phyloP scores from a whole-genome alignment of 192 early-diverging fungal species.

The Rhizophagus sp. region DNA sequence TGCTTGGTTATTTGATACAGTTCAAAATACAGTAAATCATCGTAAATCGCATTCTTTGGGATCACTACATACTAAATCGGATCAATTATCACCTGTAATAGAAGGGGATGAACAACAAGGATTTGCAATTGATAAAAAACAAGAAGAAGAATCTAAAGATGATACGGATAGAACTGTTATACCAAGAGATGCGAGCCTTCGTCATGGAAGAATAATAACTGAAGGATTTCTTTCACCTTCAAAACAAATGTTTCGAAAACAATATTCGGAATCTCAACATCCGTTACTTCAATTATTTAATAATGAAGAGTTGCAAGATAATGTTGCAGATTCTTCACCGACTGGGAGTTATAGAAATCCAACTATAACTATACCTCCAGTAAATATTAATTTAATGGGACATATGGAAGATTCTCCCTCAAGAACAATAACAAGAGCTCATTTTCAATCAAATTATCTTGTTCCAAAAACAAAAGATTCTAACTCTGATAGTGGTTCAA shows the following conservation, averaged over 20 bases:
- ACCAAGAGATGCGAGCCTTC: slow-evolving; percentile 5
- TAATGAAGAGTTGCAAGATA: background rate
- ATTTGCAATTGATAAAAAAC: background rate
- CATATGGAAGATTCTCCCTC: slow-evolving; percentile 14
- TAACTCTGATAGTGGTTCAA: background rate
- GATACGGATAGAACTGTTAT: slow-evolving; percentile 20
- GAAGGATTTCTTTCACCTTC: slow-evolving; percentile 7
- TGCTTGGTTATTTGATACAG: slow-evolving; percentile 55
- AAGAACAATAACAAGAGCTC: background rate
- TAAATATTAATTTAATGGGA: slow-evolving; percentile 8
- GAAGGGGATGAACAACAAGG: slow-evolving; percentile 19
- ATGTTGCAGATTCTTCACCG: slow-evolving; percentile 9
- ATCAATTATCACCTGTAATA: slow-evolving; percentile 27
- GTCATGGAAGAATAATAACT: background rate
- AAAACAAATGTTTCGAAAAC: slow-evolving; percentile 20
- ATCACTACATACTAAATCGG: slow-evolving; percentile 11
- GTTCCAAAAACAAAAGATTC: background rate
- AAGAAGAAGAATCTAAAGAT: background rate
- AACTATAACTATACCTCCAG: slow-evolving; percentile 24
- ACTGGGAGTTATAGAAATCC: background rate
- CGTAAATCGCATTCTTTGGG: slow-evolving; percentile 26
- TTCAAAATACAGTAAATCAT: slow-evolving; percentile 13
- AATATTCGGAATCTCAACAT: slow-evolving; percentile 23
- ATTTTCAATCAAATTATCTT: background rate
- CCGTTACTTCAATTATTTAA: slow-evolving; percentile 29